Evolutionary conservation across 352 stramenopile genomes (phyloP), one percentile per base, ranked within the genome.

Genomic region (Globisporangium cederbergense): DNA sequence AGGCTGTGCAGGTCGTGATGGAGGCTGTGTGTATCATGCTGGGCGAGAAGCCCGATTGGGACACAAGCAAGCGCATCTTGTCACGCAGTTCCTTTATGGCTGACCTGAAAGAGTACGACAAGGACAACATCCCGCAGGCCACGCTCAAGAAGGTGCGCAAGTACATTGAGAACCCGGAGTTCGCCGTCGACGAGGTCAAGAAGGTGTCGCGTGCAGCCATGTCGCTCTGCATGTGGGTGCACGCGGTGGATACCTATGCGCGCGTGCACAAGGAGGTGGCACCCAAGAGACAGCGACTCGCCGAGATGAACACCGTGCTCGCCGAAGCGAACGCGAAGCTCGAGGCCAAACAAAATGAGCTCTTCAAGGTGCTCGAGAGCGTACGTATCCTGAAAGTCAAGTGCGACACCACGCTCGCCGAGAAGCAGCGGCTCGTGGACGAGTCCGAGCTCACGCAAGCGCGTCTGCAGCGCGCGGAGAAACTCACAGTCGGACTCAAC

Each of bases 151-250:
- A 67, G 32, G 73, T 96, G 11, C 84, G 81, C 4, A 89, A 86
- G 72, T 96, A 96, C 43, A 91, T 96, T 32, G 79, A 94, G 1
- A 90, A 83, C 52, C 83, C 86, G 1, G 87, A 94, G 20, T 94
- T 96, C 61, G 77, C 81, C 1, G 77, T 94, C 11, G 83, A 94
- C 18, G 85, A 92, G 67, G 84, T 95, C 2, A 90, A 83, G 64
- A 93, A 95, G 58, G 85, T 93, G 5, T 95, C 83, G 6, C 70
- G 73, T 18, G 88, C 88, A 0, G 87, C 87, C 2, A 89, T 89
- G 77, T 91, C 82, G n/a, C 61, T 96, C 30, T 96, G 88, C 32
- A 96, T 95, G 86, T 96, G 86, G 86, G 83, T 95, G 18, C 84
- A 93, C 66, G 88, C 88, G 0, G 72, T 96, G 28, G 77, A 93